A percentile compares a stretch with the other conserved stretches of the same genome.
Conservation (phyloP, 805 yeast species). For the Metschnikowia peoriensis region DNA sequence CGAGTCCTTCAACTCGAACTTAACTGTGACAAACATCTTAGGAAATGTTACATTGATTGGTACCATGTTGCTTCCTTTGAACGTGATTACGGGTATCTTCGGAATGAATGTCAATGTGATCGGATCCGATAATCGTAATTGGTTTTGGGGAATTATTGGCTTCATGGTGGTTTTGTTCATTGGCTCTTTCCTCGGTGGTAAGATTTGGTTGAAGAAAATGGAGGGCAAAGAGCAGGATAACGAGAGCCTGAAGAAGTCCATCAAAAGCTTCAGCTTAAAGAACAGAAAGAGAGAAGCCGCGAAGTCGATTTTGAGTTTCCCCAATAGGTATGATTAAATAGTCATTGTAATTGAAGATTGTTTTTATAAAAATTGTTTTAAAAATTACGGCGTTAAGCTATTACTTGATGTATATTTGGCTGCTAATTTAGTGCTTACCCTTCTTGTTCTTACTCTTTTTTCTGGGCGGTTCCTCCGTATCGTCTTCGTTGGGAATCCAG, state of each 20-base stretch:
- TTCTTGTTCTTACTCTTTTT: constrained; percentile 7
- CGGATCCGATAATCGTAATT: constrained; percentile 40
- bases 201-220: constrained; percentile 21
- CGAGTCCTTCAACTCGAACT: constrained; percentile 82
- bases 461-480: neutral
- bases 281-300: constrained; percentile 31
- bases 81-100: constrained; percentile 84
- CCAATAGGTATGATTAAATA: constrained; percentile 19
- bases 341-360: neutral
- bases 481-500: constrained; percentile 36
- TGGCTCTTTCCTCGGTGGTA: constrained; percentile 25
- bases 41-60: constrained; percentile 89
- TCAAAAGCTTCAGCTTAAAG: constrained; percentile 24
- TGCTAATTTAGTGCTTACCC: neutral
- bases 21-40: constrained; percentile 80
- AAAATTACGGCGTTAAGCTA: no score
- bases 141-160: constrained; percentile 64
- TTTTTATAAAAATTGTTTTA: no score
- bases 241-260: constrained; percentile 19
- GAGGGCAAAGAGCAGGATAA: constrained; percentile 9
- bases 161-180: constrained; percentile 24
- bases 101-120: constrained; percentile 96
- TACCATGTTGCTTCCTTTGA: constrained; percentile 86
- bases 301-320: constrained; percentile 39
- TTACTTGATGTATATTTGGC: no score